Evolutionary conservation across 495 filamentous ascomycete species (phyloP).

Genomic region (Penicillium roqueforti): DNA sequence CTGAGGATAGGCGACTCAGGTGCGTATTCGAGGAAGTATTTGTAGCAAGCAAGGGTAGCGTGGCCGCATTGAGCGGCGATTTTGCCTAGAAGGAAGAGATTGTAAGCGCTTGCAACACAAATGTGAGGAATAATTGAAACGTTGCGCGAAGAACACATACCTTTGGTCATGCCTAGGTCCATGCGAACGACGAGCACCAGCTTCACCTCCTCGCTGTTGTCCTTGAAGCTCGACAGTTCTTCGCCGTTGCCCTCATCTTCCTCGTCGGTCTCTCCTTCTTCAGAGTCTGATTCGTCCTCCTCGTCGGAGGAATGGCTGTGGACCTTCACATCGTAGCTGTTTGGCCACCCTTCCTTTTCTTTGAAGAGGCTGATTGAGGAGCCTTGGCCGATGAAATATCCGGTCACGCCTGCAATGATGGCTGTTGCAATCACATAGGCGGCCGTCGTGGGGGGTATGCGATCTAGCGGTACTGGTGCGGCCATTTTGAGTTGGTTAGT

Average conservation of each 20-base stretch:
- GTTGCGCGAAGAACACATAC: slow-evolving; percentile 41
- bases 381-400: slow-evolving; percentile 60
- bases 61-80: slow-evolving; percentile 96
- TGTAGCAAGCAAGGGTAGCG: slow-evolving; percentile 96
- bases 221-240: slow-evolving; percentile 44
- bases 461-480: slow-evolving; percentile 33
- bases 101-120: slow-evolving; percentile 4
- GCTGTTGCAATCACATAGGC: slow-evolving; percentile 58
- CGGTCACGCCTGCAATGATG: slow-evolving; percentile 59
- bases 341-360: slow-evolving; percentile 43
- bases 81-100: slow-evolving; percentile 60
- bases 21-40: slow-evolving; percentile 59
- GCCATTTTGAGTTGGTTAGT: slow-evolving; percentile 31
- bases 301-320: slow-evolving; percentile 46
- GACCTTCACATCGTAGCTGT: slow-evolving; percentile 49
- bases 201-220: slow-evolving; percentile 79
- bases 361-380: slow-evolving; percentile 46
- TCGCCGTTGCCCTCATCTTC: slow-evolving; percentile 40
- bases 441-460: slow-evolving; percentile 42
- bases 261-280: slow-evolving; percentile 35
- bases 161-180: slow-evolving; percentile 95
- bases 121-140: not conserved
- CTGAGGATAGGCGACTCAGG: slow-evolving; percentile 61
- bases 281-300: slow-evolving; percentile 25
- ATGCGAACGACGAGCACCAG: slow-evolving; percentile 87